phyloP scores from a whole-genome alignment of 2,329 filamentous ascomycete species.

The Calonectria crousiana region DNA sequence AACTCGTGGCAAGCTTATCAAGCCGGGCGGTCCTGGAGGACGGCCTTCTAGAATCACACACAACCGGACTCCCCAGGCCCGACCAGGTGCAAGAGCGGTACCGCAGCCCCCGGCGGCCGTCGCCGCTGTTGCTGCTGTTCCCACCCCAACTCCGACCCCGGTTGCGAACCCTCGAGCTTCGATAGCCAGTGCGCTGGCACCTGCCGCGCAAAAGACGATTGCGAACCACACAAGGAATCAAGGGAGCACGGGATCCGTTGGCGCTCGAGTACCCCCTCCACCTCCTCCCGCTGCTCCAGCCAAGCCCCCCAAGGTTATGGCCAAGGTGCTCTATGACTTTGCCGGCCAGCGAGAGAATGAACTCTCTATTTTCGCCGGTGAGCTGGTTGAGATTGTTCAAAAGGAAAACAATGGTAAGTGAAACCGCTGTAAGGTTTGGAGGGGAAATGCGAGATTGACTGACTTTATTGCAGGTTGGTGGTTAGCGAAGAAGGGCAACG shows the following conservation, averaged over 20 bases:
- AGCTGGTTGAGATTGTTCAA: constrained; percentile 89
- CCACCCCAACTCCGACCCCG: constrained; percentile 27
- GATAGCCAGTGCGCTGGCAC: constrained; percentile 30
- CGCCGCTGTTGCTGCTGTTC: constrained; percentile 40
- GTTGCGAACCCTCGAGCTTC: constrained; percentile 25
- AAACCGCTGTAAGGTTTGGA: neutral
- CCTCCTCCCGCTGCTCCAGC: constrained; percentile 75
- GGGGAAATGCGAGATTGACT: constrained; percentile 37
- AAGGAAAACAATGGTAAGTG: constrained; percentile 92
- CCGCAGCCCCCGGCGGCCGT: constrained; percentile 51
- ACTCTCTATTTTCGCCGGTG: constrained; percentile 81
- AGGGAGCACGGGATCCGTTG: constrained; percentile 63
- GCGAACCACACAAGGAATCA: constrained; percentile 67
- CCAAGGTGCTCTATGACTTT: constrained; percentile 95
- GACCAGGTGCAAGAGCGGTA: constrained; percentile 51
- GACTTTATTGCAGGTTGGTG: constrained; percentile 82
- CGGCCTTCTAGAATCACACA: constrained; percentile 78
- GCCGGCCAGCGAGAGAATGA: constrained; percentile 87
- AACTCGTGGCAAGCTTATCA: constrained; percentile 92
- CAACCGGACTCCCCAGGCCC: constrained; percentile 59
- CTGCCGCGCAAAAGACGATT: constrained; percentile 46
- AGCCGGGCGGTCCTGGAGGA: constrained; percentile 87
- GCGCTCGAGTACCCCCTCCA: constrained; percentile 70
- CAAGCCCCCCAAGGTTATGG: constrained; percentile 76
- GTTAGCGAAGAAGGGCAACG: constrained; percentile 80